A percentile compares a stretch with the other conserved stretches of the same genome.
These are phyloP conservation scores for Spongispora temasekensis DNA, from an alignment of 1,284 basidiomycete species.

Conservation along the genomic window DNA sequence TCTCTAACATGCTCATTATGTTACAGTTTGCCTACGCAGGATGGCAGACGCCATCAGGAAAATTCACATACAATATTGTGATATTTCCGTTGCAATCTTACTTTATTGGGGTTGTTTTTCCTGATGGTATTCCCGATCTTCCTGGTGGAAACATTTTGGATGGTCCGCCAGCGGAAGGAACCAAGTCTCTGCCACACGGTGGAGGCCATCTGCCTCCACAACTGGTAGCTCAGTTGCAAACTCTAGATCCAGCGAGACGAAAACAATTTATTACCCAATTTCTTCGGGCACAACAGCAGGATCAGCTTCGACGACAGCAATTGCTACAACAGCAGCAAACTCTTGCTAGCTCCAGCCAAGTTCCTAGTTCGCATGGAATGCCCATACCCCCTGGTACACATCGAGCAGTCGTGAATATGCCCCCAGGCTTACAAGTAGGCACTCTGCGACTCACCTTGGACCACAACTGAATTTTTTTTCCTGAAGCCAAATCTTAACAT, in stretches of 20 bases:
- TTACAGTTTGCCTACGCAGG: constrained; percentile 55
- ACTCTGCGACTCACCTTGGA: background rate
- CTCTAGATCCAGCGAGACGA: constrained; percentile 29
- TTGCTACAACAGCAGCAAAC: constrained; percentile 34
- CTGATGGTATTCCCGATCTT: constrained; percentile 58
- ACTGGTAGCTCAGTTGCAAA: constrained; percentile 23
- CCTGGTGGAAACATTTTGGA: constrained; percentile 28
- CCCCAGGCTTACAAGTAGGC: constrained; percentile 23
- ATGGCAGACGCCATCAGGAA: constrained; percentile 52
- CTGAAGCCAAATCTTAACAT: constrained; percentile 16
- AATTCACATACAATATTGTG: constrained; percentile 48
- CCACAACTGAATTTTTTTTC: constrained; percentile 1
- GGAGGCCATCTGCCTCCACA: constrained; percentile 11
- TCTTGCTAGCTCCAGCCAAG: constrained; percentile 12
- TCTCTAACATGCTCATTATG: constrained; percentile 11
- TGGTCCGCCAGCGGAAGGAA: constrained; percentile 22
- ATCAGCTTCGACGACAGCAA: constrained; percentile 32
- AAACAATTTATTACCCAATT: constrained; percentile 19
- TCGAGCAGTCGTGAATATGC: constrained; percentile 8
- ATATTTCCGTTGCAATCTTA: constrained; percentile 44
- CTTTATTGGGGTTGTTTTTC: constrained; percentile 57
- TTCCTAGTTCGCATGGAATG: constrained; percentile 13
- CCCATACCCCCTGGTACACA: constrained; percentile 15
- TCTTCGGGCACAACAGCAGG: constrained; percentile 25
- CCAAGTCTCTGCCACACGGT: constrained; percentile 1